phyloP scores from a whole-genome alignment of 2,329 filamentous ascomycete species.

The Ophiostoma populinum region DNA sequence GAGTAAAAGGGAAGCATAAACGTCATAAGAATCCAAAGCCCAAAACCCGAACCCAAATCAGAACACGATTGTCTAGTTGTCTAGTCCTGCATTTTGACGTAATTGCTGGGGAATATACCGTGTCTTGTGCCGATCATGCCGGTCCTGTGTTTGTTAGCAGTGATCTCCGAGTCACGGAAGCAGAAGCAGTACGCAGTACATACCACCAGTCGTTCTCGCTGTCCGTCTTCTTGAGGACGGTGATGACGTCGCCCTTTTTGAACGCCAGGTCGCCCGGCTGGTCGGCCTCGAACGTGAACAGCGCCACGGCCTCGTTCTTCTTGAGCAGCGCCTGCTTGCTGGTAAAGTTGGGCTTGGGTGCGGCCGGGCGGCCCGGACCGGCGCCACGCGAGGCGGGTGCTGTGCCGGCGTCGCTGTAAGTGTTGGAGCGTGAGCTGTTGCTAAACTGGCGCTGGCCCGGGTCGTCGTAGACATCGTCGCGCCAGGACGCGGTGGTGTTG shows the following conservation, averaged over 20 bases:
- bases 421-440: slow-evolving; percentile 31
- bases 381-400: slow-evolving; percentile 22
- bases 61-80: neutral
- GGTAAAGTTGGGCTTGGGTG: slow-evolving; percentile 74
- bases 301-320: slow-evolving; percentile 70
- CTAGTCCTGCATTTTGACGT: slow-evolving; percentile 47
- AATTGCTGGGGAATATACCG: slow-evolving; percentile 84
- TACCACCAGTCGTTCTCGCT: slow-evolving; percentile 92
- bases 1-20: neutral
- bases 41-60: neutral
- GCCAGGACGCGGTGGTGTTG: slow-evolving; percentile 36
- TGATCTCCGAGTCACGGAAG: slow-evolving; percentile 22
- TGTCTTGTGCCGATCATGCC: slow-evolving; percentile 70
- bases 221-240: slow-evolving; percentile 84
- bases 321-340: slow-evolving; percentile 37
- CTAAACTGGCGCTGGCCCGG: slow-evolving; percentile 15
- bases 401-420: slow-evolving; percentile 26
- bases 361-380: slow-evolving; percentile 62
- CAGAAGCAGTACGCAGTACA: slow-evolving; percentile 20
- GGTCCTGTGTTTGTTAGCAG: slow-evolving; percentile 39
- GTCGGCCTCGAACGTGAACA: slow-evolving; percentile 89
- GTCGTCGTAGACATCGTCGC: slow-evolving; percentile 59
- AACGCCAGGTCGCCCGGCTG: slow-evolving; percentile 86
- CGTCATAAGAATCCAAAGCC: too few relatives aligned
- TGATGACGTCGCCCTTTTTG: slow-evolving; percentile 95